A percentile compares a stretch with the other conserved stretches of the same genome.
phyloP scores from a whole-genome alignment of 2,329 filamentous ascomycete species.

The Curvularia sp. region DNA sequence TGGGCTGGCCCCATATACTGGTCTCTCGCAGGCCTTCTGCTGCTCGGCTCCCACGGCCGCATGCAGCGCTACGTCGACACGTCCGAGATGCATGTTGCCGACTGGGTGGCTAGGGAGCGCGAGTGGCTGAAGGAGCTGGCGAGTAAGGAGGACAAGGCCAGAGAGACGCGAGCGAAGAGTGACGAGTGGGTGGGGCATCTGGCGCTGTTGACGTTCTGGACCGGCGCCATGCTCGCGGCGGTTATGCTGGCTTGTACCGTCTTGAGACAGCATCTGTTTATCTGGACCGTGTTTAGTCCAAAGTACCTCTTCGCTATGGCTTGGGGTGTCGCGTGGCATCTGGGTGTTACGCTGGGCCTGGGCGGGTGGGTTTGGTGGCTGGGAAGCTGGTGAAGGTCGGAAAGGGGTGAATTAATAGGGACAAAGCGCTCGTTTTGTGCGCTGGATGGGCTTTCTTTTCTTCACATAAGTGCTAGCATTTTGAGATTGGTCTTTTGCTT shows the following conservation, averaged over 20 bases:
- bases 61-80: constrained; percentile 29
- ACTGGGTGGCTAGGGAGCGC: constrained; percentile 44
- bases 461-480: neutral
- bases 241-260: constrained; percentile 90
- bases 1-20: constrained; percentile 94
- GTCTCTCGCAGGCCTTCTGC: constrained; percentile 69
- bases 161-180: constrained; percentile 14
- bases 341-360: constrained; percentile 56
- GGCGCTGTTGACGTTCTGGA: constrained; percentile 73
- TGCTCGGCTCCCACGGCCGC: constrained; percentile 49
- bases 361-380: constrained; percentile 44
- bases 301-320: constrained; percentile 94
- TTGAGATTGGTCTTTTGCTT: neutral
- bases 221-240: constrained; percentile 68
- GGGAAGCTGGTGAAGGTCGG: constrained; percentile 35
- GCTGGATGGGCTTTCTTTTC: neutral
- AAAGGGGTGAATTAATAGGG: neutral
- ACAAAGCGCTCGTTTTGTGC: neutral
- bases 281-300: constrained; percentile 98
- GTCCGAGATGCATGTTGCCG: constrained; percentile 27
- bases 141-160: constrained; percentile 22
- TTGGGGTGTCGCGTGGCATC: constrained; percentile 85
- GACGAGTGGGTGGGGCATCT: constrained; percentile 58
- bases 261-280: constrained; percentile 88
- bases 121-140: constrained; percentile 35